Conservation (phyloP, 2,329 filamentous ascomycete species). For the Fusarium acutatum region DNA sequence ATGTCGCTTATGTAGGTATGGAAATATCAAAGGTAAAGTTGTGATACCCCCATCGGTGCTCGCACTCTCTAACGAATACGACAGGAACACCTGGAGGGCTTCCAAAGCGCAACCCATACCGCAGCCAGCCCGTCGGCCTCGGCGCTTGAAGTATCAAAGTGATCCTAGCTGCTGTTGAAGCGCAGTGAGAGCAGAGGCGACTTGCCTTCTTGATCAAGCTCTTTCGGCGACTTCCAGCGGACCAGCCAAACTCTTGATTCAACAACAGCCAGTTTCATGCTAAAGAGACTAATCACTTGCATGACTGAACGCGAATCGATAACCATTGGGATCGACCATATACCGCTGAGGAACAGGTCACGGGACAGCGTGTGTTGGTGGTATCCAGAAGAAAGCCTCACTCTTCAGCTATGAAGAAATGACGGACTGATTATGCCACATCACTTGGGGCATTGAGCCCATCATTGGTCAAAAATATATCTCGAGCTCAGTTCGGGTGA, state of each 20-base stretch:
- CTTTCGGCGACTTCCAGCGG: not conserved
- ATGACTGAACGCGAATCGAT: not conserved
- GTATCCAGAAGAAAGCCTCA: not conserved
- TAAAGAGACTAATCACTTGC: not conserved
- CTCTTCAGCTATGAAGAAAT: not conserved
- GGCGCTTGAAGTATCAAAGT: not conserved
- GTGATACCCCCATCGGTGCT: conserved; percentile 1
- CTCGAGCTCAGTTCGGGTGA: not conserved
- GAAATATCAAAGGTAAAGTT: not conserved
- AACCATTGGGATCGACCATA: not conserved
- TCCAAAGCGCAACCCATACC: conserved; percentile 1
- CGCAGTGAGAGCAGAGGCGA: not conserved
- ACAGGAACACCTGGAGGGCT: conserved; percentile 13
- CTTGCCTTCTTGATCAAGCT: not conserved
- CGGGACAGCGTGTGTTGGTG: not conserved
- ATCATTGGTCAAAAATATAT: not conserved
- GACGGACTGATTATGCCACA: not conserved
- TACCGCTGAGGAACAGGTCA: not conserved
- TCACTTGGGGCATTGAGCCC: not conserved
- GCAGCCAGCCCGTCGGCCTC: not conserved
- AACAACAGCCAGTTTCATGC: not conserved
- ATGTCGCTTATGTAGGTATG: conserved; percentile 14
- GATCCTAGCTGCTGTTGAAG: not conserved
- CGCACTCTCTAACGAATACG: conserved; percentile 3
- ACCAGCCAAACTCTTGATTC: not conserved